phyloP scores from a whole-genome alignment of 495 filamentous ascomycete species.

The Neurospora sp. region DNA sequence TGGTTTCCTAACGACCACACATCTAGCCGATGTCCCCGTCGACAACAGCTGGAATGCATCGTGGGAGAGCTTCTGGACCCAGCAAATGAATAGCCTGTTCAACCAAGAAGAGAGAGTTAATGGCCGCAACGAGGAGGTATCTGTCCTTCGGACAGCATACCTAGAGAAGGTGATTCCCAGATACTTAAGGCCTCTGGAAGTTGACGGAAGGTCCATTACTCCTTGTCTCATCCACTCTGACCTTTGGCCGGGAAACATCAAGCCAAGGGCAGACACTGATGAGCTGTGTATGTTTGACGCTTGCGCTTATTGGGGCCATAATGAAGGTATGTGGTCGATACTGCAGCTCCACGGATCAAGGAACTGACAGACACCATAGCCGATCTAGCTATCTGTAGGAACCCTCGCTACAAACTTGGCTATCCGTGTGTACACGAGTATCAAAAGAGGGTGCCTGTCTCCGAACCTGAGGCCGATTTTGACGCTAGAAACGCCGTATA shows the following conservation, averaged over 20 bases:
- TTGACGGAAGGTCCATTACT: constrained; percentile 28
- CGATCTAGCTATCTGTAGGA: constrained; percentile 27
- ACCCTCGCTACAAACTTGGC: constrained; percentile 14
- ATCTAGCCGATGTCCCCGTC: constrained; percentile 10
- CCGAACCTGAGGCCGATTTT: constrained; percentile 22
- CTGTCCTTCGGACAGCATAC: background rate
- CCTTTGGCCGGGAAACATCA: constrained; percentile 37
- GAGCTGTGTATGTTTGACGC: constrained; percentile 36
- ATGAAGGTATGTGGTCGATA: constrained; percentile 23
- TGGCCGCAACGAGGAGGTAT: constrained; percentile 1
- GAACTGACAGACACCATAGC: constrained; percentile 10
- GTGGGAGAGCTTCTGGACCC: constrained; percentile 35
- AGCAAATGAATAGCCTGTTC: constrained; percentile 15
- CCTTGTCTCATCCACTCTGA: constrained; percentile 39
- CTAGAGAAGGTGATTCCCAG: constrained; percentile 29
- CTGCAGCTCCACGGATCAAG: background rate
- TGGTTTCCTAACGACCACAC: constrained; percentile 23
- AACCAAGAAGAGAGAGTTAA: constrained; percentile 7
- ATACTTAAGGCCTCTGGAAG: constrained; percentile 28
- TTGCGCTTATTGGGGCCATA: constrained; percentile 37
- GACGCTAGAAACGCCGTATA: constrained; percentile 23
- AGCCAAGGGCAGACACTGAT: constrained; percentile 21
- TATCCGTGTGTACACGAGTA: constrained; percentile 17
- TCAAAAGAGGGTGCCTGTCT: constrained; percentile 11
- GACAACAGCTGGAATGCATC: constrained; percentile 8